Evolutionary conservation across 1,139 yeast genomes (phyloP).

Genomic region (Hyphopichia wangnamkhiaoensis): DNA sequence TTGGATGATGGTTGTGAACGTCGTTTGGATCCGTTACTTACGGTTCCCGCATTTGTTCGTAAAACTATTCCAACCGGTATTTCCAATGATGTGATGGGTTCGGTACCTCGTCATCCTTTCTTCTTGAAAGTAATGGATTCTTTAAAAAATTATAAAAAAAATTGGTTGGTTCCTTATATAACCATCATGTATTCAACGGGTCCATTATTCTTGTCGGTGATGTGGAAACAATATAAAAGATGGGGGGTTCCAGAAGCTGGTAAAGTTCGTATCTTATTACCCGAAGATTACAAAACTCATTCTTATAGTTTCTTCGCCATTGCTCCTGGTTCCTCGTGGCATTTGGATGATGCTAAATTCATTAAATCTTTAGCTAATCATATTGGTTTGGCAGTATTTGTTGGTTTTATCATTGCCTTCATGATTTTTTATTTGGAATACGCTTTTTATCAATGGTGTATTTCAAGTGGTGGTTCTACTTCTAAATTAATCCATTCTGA

Average conservation of each 20-base stretch:
- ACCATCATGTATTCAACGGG: constrained; percentile 96
- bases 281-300: constrained; percentile 65
- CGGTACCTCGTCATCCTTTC: constrained; percentile 85
- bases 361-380: constrained; percentile 72
- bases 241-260: constrained; percentile 70
- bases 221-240: constrained; percentile 85
- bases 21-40: constrained; percentile 73
- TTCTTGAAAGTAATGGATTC: constrained; percentile 69
- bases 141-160: constrained; percentile 61
- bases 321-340: constrained; percentile 87
- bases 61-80: constrained; percentile 90
- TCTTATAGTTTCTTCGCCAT: constrained; percentile 66
- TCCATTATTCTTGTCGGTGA: constrained; percentile 79
- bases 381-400: constrained; percentile 64
- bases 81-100: constrained; percentile 91
- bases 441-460: constrained; percentile 51
- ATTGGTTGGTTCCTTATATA: constrained; percentile 82
- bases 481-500: too few relatives aligned
- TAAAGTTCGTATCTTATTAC: constrained; percentile 66
- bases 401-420: constrained; percentile 64
- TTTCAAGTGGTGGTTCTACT: constrained; percentile 23
- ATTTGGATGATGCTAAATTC: constrained; percentile 77
- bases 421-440: constrained; percentile 63
- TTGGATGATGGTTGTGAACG: constrained; percentile 86
- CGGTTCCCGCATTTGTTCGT: constrained; percentile 83